Percentiles rank a stretch among this genome's conserved stretches.
These are phyloP conservation scores for Aulographum hederae DNA, from an alignment of 2,329 filamentous ascomycete genomes.

Conservation along the genomic window DNA sequence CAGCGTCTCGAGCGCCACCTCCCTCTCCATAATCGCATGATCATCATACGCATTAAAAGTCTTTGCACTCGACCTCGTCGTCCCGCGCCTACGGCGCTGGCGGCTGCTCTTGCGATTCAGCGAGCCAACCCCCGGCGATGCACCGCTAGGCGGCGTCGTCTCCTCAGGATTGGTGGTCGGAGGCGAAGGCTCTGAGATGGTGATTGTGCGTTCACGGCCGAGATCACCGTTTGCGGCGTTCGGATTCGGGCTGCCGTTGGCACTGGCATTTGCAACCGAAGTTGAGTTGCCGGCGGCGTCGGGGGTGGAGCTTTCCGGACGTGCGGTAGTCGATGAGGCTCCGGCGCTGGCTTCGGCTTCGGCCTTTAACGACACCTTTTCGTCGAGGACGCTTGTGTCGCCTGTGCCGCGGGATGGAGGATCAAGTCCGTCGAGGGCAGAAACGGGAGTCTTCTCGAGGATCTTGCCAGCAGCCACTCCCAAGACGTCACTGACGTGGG, in stretches of 20 bases:
- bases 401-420: not conserved
- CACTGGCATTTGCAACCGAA: too few species aligned
- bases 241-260: not conserved
- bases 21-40: slow-evolving; percentile 41
- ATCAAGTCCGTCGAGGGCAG: not conserved
- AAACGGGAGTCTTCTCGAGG: slow-evolving; percentile 2
- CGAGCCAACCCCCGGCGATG: too few species aligned
- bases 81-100: slow-evolving; percentile 46
- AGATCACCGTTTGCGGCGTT: not conserved
- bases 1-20: slow-evolving; percentile 67
- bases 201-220: slow-evolving; percentile 15
- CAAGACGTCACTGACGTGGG: not conserved
- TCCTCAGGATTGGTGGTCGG: slow-evolving; percentile 6
- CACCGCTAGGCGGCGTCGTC: slow-evolving; percentile 4
- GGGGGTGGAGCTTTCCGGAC: not conserved
- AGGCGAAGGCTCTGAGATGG: slow-evolving; percentile 14
- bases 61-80: slow-evolving; percentile 49
- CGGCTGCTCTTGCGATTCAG: slow-evolving; percentile 23
- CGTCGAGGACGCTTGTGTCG: not conserved
- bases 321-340: not conserved
- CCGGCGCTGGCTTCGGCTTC: not conserved
- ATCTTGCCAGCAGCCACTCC: slow-evolving; percentile 6
- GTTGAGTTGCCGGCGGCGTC: slow-evolving; percentile 1
- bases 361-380: not conserved
- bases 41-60: slow-evolving; percentile 53